Evolutionary conservation across 352 stramenopile genomes (phyloP).

Genomic region (Pythium volutum): DNA sequence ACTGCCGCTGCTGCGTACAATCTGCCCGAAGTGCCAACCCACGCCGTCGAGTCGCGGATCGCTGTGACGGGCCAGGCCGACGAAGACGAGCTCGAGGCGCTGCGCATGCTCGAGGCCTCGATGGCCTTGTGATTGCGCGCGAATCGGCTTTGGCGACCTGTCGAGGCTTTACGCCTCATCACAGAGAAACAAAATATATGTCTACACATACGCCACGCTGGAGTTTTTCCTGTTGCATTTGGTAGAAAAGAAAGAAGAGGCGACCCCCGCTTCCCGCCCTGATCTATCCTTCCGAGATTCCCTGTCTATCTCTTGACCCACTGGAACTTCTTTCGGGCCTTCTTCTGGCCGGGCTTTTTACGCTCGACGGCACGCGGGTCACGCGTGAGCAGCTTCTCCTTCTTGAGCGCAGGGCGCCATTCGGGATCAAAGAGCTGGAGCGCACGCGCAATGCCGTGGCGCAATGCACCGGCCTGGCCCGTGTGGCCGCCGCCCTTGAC

Average conservation of each 20-base stretch:
- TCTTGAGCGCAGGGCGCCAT: slow-evolving; percentile 91
- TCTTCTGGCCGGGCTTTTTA: slow-evolving; percentile 95
- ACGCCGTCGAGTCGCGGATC: slow-evolving; percentile 73
- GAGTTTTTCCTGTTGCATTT: neutral
- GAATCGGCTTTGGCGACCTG: neutral
- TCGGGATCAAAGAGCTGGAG: slow-evolving; percentile 94
- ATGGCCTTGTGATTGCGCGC: slow-evolving; percentile 53
- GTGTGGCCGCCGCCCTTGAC: slow-evolving; percentile 92
- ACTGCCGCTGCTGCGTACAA: slow-evolving; percentile 38
- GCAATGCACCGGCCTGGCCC: slow-evolving; percentile 93
- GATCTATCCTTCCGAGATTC: no score
- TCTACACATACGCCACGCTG: neutral
- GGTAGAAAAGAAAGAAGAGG: neutral
- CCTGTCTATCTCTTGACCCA: slow-evolving; percentile 97
- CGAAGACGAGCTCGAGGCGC: slow-evolving; percentile 80
- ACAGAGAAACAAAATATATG: neutral
- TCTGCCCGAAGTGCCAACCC: slow-evolving; percentile 76
- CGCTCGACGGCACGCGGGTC: slow-evolving; percentile 96
- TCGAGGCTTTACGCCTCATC: no score
- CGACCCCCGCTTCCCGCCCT: neutral
- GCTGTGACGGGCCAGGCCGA: slow-evolving; percentile 66
- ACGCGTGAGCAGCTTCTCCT: slow-evolving; percentile 90
- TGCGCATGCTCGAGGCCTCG: slow-evolving; percentile 82
- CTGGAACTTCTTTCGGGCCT: slow-evolving; percentile 97
- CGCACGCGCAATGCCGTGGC: slow-evolving; percentile 91